These are phyloP conservation scores for Mycena galericulata DNA, from an alignment of 768 basidiomycete genomes.

Conservation along the genomic window DNA sequence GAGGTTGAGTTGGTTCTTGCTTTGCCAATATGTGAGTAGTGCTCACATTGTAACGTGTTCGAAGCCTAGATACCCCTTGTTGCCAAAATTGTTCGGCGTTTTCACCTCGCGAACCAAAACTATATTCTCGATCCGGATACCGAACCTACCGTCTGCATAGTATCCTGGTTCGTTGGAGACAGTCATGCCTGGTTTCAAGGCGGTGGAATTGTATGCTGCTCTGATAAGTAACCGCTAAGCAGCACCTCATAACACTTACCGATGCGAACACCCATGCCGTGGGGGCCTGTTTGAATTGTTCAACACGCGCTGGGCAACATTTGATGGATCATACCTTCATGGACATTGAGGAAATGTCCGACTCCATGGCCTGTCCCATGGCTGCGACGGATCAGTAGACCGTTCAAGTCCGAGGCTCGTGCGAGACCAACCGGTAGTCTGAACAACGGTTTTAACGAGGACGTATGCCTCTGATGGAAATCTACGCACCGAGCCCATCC, in stretches of 20 bases:
- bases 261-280: constrained; percentile 72
- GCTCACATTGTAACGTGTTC: constrained; percentile 90
- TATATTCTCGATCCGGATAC: constrained; percentile 94
- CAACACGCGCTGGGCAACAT: background rate
- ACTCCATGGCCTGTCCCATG: constrained; percentile 97
- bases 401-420: constrained; percentile 8
- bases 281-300: constrained; percentile 54
- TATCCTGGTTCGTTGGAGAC: constrained; percentile 96
- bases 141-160: constrained; percentile 91
- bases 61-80: constrained; percentile 85
- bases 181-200: constrained; percentile 88
- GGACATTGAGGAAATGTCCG: constrained; percentile 94
- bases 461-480: constrained; percentile 23
- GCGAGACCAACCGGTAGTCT: constrained; percentile 68
- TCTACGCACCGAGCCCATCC: constrained; percentile 80
- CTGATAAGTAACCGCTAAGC: background rate
- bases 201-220: constrained; percentile 72
- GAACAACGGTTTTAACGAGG: background rate
- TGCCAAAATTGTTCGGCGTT: constrained; percentile 85
- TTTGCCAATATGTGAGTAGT: background rate
- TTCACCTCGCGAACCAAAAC: constrained; percentile 79
- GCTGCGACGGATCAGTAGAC: constrained; percentile 48
- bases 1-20: background rate
- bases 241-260: constrained; percentile 38
- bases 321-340: constrained; percentile 69